phyloP scores from a whole-genome alignment of 805 yeast genomes.

The Hanseniaspora singularis region DNA sequence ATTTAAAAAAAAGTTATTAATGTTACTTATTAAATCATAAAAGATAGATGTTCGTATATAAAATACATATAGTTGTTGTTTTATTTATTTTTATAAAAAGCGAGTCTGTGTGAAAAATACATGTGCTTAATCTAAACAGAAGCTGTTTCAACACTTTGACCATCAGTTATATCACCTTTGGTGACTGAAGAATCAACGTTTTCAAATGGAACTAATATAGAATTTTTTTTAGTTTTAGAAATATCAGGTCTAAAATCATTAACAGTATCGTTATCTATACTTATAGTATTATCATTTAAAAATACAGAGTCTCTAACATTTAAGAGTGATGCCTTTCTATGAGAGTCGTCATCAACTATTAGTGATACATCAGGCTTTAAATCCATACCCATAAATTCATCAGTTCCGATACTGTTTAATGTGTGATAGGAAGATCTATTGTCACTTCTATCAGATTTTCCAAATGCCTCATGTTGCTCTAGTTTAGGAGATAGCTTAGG shows the following conservation, averaged over 20 bases:
- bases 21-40: no score
- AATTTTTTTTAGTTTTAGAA: conserved; percentile 7
- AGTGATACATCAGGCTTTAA: conserved; percentile 31
- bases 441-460: conserved; percentile 24
- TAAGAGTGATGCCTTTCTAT: conserved; percentile 31
- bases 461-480: conserved; percentile 28
- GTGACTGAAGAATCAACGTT: conserved; percentile 14
- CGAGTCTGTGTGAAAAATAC: not conserved
- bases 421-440: conserved; percentile 58
- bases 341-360: conserved; percentile 47
- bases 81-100: not conserved
- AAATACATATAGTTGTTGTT: not conserved
- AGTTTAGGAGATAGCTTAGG: conserved; percentile 1
- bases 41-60: no score
- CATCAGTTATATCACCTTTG: conserved; percentile 11
- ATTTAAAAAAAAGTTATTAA: no score
- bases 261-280: not conserved
- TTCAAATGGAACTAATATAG: conserved; percentile 10
- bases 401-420: conserved; percentile 73
- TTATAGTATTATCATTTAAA: conserved; percentile 17
- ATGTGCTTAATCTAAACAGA: conserved; percentile 9
- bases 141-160: conserved; percentile 14
- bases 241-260: not conserved
- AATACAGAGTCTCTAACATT: conserved; percentile 35
- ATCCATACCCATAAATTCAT: conserved; percentile 59